Conservation (phyloP, 2,329 filamentous ascomycete genomes). For the Neoascochyta sp. region DNA sequence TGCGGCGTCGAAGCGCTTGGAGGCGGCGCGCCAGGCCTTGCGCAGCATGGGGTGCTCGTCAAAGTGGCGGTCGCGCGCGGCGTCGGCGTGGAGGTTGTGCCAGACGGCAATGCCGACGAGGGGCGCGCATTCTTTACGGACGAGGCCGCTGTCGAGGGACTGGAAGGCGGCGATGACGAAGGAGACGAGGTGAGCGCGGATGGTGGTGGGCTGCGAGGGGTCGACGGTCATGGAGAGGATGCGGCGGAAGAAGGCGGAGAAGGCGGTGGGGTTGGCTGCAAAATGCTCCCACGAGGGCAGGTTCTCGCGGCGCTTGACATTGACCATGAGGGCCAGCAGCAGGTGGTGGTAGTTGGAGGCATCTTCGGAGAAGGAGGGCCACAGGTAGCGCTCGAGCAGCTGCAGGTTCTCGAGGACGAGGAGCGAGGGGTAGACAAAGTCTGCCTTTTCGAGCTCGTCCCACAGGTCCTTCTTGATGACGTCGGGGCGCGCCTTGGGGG, state of each 20-base stretch:
- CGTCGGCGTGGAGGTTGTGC: constrained; percentile 83
- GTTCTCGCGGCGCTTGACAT: constrained; percentile 82
- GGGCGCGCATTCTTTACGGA: constrained; percentile 94
- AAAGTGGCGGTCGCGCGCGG: constrained; percentile 67
- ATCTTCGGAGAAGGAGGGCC: constrained; percentile 87
- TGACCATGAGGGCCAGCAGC: constrained; percentile 78
- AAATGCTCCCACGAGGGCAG: constrained; percentile 86
- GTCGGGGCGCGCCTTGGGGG: constrained; percentile 69
- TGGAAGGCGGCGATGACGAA: constrained; percentile 93
- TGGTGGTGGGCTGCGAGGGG: constrained; percentile 40
- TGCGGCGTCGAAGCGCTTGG: constrained; percentile 80
- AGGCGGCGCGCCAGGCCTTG: constrained; percentile 86
- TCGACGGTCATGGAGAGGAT: constrained; percentile 78
- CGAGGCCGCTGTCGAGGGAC: constrained; percentile 80
- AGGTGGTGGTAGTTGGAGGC: constrained; percentile 90
- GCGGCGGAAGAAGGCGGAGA: constrained; percentile 84
- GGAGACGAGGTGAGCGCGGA: constrained; percentile 74
- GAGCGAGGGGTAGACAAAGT: constrained; percentile 73
- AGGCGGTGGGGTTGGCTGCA: constrained; percentile 70
- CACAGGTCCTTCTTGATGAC: constrained; percentile 84
- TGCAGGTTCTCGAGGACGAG: constrained; percentile 85
- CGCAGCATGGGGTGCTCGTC: constrained; percentile 69
- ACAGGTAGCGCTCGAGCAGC: constrained; percentile 85
- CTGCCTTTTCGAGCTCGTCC: constrained; percentile 78
- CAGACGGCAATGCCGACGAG: constrained; percentile 92